Base-by-base conservation (phyloP, 2,329 filamentous ascomycete species). In the Dactylellina sp. region DNA sequence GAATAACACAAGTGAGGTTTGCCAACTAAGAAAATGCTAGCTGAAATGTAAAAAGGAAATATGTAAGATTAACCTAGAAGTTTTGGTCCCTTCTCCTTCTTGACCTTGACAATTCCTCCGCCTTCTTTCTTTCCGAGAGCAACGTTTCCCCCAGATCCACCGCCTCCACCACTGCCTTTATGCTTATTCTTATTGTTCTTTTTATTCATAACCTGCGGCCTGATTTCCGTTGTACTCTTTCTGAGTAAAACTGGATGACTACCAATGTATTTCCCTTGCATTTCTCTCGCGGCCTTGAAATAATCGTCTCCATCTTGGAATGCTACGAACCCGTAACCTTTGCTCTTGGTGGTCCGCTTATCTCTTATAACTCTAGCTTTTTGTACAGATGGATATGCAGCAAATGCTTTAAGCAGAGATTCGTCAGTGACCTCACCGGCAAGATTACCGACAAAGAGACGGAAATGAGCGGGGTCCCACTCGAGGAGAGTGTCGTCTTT, bases 261-360 rank as follows among this genome's bases (percentile, higher is more conserved):
- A 79, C 96, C 94, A 80, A 99, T 98, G 82, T 99, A 99, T 83
- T 99, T 98, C 78, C 93, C 93, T 79, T 97, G 91, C 95, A 98
- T 98, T 83, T 98, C 94, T 83, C 95, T 93, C 79, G 93, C 94
- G 1, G 95, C 94, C 79, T 92, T 88, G 84, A 99, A 98, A 81
- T 96, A 98, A 79, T 97, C 93, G 81, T 99, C 95, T 28, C 93
- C 91, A 80, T 97, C 91, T 78, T 89, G 90, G 83, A 99, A 98
- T 81, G 92, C 95, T 64, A 99, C 93, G 80, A 99, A 99, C 1
- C 95, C 95, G 80, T 92, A 99, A 0, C 94, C 95, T 81, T 95
- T 96, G 79, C 91, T 96, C 83, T 99, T 99, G 64, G 91, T 95
- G 0, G 94, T 97, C 71, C 93, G 89, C 84, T 97, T 98, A 83